Conservation (phyloP, 139 green algal genomes). For the Auxenochlorella pyrenoidosa region DNA sequence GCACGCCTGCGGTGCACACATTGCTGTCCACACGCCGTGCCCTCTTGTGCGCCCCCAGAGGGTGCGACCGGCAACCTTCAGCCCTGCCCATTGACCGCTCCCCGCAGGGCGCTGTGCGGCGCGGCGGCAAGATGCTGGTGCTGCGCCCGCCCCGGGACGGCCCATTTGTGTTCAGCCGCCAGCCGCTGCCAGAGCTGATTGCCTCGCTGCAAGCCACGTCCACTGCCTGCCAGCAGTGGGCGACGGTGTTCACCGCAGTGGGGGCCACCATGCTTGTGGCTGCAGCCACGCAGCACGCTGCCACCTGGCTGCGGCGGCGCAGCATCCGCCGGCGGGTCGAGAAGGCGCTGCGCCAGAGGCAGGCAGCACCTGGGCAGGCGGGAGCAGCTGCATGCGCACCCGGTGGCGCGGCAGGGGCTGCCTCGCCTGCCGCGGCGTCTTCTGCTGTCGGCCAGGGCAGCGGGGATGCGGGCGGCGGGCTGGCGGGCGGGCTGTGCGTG, state of each 20-base stretch:
- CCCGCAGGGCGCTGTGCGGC: constrained; percentile 31
- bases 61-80: too few species aligned
- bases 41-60: too few species aligned
- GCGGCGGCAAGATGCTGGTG: constrained; percentile 14
- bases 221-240: background rate
- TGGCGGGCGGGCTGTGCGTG: constrained; percentile 45
- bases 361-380: background rate
- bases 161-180: constrained; percentile 32
- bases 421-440: background rate
- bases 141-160: constrained; percentile 10
- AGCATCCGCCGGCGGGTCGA: constrained; percentile 3
- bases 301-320: background rate
- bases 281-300: background rate
- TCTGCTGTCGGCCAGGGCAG: background rate
- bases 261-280: constrained; percentile 38
- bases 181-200: constrained; percentile 40
- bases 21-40: background rate
- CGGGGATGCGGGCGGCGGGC: background rate
- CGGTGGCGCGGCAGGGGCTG: background rate
- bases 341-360: constrained; percentile 19
- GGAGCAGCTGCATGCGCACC: background rate
- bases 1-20: background rate
- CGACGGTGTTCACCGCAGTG: background rate
- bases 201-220: constrained; percentile 16
- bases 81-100: too few species aligned